phyloP scores from a whole-genome alignment of 2,329 filamentous ascomycete species.

The Fusarium sp. region DNA sequence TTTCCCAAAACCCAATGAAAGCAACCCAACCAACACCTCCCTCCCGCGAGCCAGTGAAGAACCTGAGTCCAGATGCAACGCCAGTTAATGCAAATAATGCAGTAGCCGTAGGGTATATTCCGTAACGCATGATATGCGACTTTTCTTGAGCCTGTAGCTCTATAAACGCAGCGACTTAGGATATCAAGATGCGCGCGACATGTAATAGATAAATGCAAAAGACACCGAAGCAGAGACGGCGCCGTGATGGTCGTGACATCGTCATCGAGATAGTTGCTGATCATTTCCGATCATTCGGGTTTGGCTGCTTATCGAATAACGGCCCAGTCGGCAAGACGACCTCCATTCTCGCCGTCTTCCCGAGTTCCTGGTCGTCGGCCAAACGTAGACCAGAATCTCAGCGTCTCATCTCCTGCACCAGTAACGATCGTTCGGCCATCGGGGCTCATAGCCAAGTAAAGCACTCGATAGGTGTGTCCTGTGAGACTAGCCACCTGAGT shows the following conservation, averaged over 20 bases:
- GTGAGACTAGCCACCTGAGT: conserved; percentile 95
- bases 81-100: conserved; percentile 48
- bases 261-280: background rate
- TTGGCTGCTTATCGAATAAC: conserved; percentile 71
- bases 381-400: conserved; percentile 97
- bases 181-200: conserved; percentile 10
- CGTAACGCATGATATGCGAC: conserved; percentile 38
- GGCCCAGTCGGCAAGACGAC: conserved; percentile 80
- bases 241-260: background rate
- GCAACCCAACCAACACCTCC: conserved; percentile 43
- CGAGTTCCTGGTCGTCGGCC: conserved; percentile 79
- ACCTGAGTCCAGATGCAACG: conserved; percentile 44
- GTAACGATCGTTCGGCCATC: conserved; percentile 95
- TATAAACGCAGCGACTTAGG: conserved; percentile 6
- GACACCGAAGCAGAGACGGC: background rate
- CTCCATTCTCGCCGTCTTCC: conserved; percentile 72
- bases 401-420: conserved; percentile 93
- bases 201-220: conserved; percentile 6
- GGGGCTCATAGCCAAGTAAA: conserved; percentile 97
- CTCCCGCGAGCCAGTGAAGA: conserved; percentile 38
- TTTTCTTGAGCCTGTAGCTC: conserved; percentile 28
- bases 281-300: background rate
- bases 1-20: conserved; percentile 36
- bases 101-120: conserved; percentile 40
- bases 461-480: conserved; percentile 94